A percentile compares a stretch with the other conserved stretches of the same genome.
phyloP scores from a whole-genome alignment of 1,284 basidiomycete species.

The Naganishia sp. region DNA sequence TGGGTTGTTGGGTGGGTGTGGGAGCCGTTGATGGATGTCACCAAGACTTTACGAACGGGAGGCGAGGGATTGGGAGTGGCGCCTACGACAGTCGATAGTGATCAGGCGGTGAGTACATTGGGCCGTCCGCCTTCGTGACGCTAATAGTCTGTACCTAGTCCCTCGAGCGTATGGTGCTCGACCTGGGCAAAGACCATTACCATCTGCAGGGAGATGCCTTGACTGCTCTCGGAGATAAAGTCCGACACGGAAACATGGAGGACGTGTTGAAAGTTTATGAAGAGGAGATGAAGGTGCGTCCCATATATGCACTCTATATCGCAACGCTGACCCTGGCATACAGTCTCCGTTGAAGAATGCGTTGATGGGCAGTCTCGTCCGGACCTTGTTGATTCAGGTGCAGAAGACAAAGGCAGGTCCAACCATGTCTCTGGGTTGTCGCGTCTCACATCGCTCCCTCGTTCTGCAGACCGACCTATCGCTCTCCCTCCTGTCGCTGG shows the following conservation, averaged over 20 bases:
- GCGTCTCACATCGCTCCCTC: not conserved
- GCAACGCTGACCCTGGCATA: not conserved
- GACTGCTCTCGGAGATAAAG: slow-evolving; percentile 64
- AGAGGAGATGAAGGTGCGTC: slow-evolving; percentile 71
- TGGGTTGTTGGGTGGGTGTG: slow-evolving; percentile 85
- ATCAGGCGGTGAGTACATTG: slow-evolving; percentile 44
- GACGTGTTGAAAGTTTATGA: slow-evolving; percentile 87
- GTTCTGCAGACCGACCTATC: slow-evolving; percentile 82
- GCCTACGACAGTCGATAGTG: slow-evolving; percentile 51
- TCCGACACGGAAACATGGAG: slow-evolving; percentile 81
- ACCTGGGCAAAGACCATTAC: slow-evolving; percentile 75
- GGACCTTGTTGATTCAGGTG: slow-evolving; percentile 86
- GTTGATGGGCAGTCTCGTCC: slow-evolving; percentile 75
- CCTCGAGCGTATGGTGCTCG: slow-evolving; percentile 87
- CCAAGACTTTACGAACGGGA: slow-evolving; percentile 69
- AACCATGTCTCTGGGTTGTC: not conserved
- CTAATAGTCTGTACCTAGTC: slow-evolving; percentile 59
- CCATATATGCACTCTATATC: not conserved
- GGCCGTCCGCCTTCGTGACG: not conserved
- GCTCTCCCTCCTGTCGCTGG: slow-evolving; percentile 75
- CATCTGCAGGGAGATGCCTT: slow-evolving; percentile 62
- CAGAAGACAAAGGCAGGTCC: slow-evolving; percentile 87
- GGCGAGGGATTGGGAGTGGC: slow-evolving; percentile 59
- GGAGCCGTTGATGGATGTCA: slow-evolving; percentile 78
- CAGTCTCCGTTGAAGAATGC: slow-evolving; percentile 71